Evolutionary conservation across 208 protist species (phyloP), one percentile per base, ranked within the genome.

Genomic region (Leishmania tarentolae): DNA sequence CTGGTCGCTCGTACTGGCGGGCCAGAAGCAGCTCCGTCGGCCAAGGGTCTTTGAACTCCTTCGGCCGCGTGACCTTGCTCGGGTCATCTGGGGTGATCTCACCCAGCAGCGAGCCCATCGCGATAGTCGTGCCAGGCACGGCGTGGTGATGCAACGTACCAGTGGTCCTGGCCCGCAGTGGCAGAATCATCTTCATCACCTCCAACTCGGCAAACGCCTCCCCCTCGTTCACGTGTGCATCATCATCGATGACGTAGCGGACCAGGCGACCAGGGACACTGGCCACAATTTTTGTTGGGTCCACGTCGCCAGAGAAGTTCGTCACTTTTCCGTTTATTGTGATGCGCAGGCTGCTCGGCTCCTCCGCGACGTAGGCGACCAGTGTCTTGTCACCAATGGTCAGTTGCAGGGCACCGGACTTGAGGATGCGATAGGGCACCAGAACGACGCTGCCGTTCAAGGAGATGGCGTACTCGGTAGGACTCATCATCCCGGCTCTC

Each of bases 151-250:
- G 86, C 59, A 99, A 65, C 53, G 82, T 84, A 77, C 98, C 98
- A 4, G 89, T 85, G 0, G 95, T 93, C 63, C 87, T 87, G 9
- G 91, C 91, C 17, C 93, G 87, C 15, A 99, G 76, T 35, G 98
- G 94, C 83, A 99, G 91, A 83, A 99, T 96, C 99, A 99, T 99
- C 90, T 99, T 99, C 99, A 99, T 99, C n/a, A 99, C 98, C 84
- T 99, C 98, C 59, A 99, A 91, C 86, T 99, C 98, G 21, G 98
- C 98, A 80, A 97, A 98, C 31, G 98, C 90, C 68, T 89, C 83
- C 66, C 90, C 92, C 71, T 94, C 93, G 68, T 87, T 89, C 40
- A 99, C 92, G 71, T 98, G 94, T 15, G 87, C 91, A 72, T 96
- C 97, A 71, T 99, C 95, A 37, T 87, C 85, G 50, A 99, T 94